Evolutionary conservation across 768 basidiomycete species (phyloP), one percentile per base, ranked within the genome.

Genomic region (Hortiboletus campestris): DNA sequence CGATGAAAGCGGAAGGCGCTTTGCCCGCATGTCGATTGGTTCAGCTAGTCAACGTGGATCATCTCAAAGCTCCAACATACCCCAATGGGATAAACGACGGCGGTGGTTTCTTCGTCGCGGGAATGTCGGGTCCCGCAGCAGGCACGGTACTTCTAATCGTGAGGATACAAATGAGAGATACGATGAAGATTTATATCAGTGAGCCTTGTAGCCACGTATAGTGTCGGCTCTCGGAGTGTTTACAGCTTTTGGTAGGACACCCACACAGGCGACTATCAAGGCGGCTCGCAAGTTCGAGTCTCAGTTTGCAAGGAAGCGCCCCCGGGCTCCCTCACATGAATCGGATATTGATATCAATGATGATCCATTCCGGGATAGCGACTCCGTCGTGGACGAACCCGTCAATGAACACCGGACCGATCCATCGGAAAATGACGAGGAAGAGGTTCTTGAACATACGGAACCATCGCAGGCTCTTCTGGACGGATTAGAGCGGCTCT

Each of bases 401-500:
- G 38, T 22, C 14, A 14, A 44, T 35, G 58, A 46, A 16, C 25
- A 42, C 28, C 4, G 20, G 10, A 38, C 51, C 3, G 51, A 46
- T 10, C 25, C 28, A 35, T 63, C 63, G 49, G 61, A 64, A 51
- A 35, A 25, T 20, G 51, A 59, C 34, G 44, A 59, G 20, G 52
- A 63, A 49, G 60, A 45, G 9, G 20, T 29, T 0, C 10, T 19
- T 16, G 49, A 59, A 49, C n/a, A 50, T 32, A 42, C 56, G n/a
- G 47, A 48, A 5, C 75, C 78, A 22, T 64, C 73, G 14, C 69
- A 70, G 4, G 56, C 66, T 3, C 67, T 82, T 41, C 36, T 79
- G 29, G 53, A 67, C 6, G 72, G 71, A 13, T 55, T 80, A 13
- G 71, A 77, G 49, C 55, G 56, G 13, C 53, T 78, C 17, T 67